Evolutionary conservation across 2,329 filamentous ascomycete species (phyloP).

Genomic region (Laburnicola sp.): DNA sequence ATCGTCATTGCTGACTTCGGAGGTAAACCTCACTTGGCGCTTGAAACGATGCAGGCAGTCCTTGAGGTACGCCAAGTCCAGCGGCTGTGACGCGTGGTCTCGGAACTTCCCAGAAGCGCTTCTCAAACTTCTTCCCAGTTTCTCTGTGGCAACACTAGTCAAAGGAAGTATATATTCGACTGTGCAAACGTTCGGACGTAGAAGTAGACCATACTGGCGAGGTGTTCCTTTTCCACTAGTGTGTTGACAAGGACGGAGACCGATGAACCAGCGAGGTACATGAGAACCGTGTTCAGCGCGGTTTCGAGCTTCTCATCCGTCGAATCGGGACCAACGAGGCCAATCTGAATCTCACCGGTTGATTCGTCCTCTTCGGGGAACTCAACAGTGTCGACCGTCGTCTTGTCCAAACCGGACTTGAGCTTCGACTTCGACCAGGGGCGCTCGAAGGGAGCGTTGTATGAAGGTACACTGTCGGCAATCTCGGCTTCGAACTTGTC

Average conservation of each 20-base stretch:
- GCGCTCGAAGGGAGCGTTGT: slow-evolving; percentile 74
- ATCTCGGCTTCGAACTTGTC: slow-evolving; percentile 89
- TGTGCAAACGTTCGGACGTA: slow-evolving; percentile 79
- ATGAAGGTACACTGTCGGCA: slow-evolving; percentile 74
- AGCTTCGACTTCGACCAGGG: slow-evolving; percentile 91
- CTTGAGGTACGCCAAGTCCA: slow-evolving; percentile 87
- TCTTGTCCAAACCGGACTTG: slow-evolving; percentile 71
- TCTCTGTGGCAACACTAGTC: slow-evolving; percentile 83
- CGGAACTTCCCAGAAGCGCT: slow-evolving; percentile 79
- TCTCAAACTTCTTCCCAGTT: slow-evolving; percentile 78
- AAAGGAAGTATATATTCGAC: slow-evolving; percentile 82
- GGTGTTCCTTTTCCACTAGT: slow-evolving; percentile 88
- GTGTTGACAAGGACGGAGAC: slow-evolving; percentile 89
- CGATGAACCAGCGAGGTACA: slow-evolving; percentile 90
- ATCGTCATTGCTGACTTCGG: slow-evolving; percentile 78
- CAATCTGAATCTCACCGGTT: slow-evolving; percentile 82
- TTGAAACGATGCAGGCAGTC: slow-evolving; percentile 84
- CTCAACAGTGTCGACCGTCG: slow-evolving; percentile 75
- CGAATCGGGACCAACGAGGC: slow-evolving; percentile 83
- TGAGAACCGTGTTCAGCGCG: slow-evolving; percentile 77
- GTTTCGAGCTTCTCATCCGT: slow-evolving; percentile 64
- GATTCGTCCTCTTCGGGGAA: slow-evolving; percentile 98
- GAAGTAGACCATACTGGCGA: slow-evolving; percentile 83
- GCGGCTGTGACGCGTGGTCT: slow-evolving; percentile 74
- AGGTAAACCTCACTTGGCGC: slow-evolving; percentile 78